Conservation (phyloP, 2,329 filamentous ascomycete species). For the Pseudocercospora musae region DNA sequence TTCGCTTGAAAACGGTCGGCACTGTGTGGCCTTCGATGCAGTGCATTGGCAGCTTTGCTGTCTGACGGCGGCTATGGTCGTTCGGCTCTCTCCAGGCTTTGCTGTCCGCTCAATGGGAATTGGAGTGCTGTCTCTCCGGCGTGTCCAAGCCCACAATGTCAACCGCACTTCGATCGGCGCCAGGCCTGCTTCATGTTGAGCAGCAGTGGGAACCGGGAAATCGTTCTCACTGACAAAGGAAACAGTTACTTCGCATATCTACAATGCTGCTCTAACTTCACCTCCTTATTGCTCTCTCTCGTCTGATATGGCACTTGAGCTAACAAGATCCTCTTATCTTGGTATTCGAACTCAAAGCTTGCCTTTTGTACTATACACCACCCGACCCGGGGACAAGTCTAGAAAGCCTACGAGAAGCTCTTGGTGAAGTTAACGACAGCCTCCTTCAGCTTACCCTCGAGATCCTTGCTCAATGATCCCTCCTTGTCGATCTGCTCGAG, state of each 20-base stretch:
- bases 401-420: slow-evolving; percentile 64
- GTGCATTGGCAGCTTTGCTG: too few species aligned
- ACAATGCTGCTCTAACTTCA: slow-evolving; percentile 23
- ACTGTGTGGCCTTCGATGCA: too few species aligned
- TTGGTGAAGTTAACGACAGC: slow-evolving; percentile 80
- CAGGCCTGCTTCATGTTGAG: too few species aligned
- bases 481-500: slow-evolving; percentile 89
- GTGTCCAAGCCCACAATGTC: too few species aligned
- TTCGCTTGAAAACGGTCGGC: background rate
- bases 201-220: background rate
- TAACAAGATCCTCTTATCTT: slow-evolving; percentile 17
- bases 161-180: too few species aligned
- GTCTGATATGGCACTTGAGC: slow-evolving; percentile 9
- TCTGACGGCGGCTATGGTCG: too few species aligned
- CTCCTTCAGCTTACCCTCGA: slow-evolving; percentile 78
- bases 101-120: too few species aligned
- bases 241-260: slow-evolving; percentile 31
- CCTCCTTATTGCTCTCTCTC: slow-evolving; percentile 12
- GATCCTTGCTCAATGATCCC: slow-evolving; percentile 91
- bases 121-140: too few species aligned
- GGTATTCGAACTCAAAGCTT: slow-evolving; percentile 22
- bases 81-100: too few species aligned
- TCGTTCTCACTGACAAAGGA: slow-evolving; percentile 22
- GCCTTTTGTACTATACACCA: slow-evolving; percentile 36
- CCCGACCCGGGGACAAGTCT: slow-evolving; percentile 18